Conservation (phyloP, 2,329 filamentous ascomycete species). For the Stachybotrys chlorohalonatus region DNA sequence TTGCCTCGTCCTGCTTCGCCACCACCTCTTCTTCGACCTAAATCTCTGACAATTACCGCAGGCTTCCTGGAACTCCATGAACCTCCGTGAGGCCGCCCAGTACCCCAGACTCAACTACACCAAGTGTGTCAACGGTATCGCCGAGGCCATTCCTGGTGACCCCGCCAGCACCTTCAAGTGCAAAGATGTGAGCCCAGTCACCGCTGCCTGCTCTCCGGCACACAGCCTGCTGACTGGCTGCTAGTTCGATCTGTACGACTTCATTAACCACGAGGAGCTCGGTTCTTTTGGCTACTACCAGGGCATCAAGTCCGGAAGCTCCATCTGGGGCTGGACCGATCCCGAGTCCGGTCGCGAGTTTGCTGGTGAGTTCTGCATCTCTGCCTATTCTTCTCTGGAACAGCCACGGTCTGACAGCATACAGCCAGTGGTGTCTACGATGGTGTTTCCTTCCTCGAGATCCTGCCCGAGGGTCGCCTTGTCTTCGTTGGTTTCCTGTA, state of each 20-base stretch:
- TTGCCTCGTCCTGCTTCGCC: too few relatives aligned
- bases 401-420: too few relatives aligned
- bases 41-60: too few relatives aligned
- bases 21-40: too few relatives aligned
- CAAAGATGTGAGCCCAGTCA: constrained; percentile 27
- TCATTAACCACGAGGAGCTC: constrained; percentile 43
- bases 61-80: not conserved
- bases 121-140: constrained; percentile 31
- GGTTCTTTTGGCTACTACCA: constrained; percentile 24
- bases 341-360: constrained; percentile 38
- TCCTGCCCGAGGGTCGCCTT: constrained; percentile 10
- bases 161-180: constrained; percentile 38
- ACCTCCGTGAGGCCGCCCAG: constrained; percentile 5
- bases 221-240: constrained; percentile 9
- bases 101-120: constrained; percentile 29
- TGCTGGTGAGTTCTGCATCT: constrained; percentile 13
- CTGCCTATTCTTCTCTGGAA: too few relatives aligned
- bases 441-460: constrained; percentile 41
- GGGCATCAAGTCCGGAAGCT: constrained; percentile 21
- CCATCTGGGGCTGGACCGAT: constrained; percentile 35
- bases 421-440: constrained; percentile 34
- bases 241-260: constrained; percentile 37
- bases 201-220: not conserved
- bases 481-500: not conserved
- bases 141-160: constrained; percentile 34